Evolutionary conservation across 1,284 basidiomycete genomes (phyloP), one percentile per base, ranked within the genome.

Genomic region (Malassezia equina): DNA sequence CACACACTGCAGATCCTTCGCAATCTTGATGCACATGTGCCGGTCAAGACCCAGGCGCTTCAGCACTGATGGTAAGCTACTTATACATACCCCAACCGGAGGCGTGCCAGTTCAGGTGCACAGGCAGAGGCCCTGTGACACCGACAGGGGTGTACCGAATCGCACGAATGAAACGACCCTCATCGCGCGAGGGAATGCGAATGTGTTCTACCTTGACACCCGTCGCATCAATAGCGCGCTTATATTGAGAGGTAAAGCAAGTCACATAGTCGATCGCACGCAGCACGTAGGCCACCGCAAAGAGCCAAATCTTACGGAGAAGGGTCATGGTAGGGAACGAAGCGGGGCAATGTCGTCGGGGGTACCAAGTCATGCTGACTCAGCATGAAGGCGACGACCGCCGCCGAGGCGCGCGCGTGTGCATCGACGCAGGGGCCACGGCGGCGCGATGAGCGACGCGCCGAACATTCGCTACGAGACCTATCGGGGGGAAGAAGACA

Each of bases 31-130:
- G 36, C 23, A 50, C 40, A 51, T 41, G 23, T 47, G 32, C 17
- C 25, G 17, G 44, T 57, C 55, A 3, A 51, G 28, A 7, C 55
- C 55, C 12, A 57, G 50, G 17, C 55, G 55, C 32, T 44, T 47
- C n/a, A 57, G 44, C 19, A 57, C 24, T 45, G 17, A 17, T n/a
- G n/a, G 7, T 32, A 45, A 19, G 23, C 19, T 17, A 32, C 12
- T 15, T 17, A 23, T 32, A 45, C 44, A 11, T 32, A 45, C 44
- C 55, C 50, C 50, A 65, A 12, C 63, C 63, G 15, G 55, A 58
- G 2, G 59, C 63, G 28, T 65, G 63, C 54, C 57, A 58, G 49
- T 51, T 62, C 47, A 65, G n/a, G 24, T 63, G 54, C 4, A 60
- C 55, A 17, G 62, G 59, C 4, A 61, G 47, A 13, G 60, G 53